Base-by-base conservation (phyloP, 2,329 filamentous ascomycete genomes). In the Fusarium albidum region DNA sequence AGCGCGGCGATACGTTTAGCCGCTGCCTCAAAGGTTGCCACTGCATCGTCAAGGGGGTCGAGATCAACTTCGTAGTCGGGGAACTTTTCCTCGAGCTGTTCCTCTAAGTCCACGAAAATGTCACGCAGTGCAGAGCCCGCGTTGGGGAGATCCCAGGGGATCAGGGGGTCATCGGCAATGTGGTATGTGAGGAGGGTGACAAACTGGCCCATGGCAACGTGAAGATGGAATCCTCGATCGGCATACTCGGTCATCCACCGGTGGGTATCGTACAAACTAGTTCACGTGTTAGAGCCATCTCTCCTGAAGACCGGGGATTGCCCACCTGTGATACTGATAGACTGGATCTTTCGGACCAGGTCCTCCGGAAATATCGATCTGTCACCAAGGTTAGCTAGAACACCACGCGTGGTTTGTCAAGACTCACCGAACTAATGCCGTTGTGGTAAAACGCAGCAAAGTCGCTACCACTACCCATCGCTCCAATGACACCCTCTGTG, bases 161-260 rank as follows among this genome's bases (percentile, higher is more conserved):
- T 61, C 7, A 61, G 26, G 0, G 53, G 44, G 5, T 61, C 57
- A 3, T 61, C 57, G 13, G 58, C 58, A 6, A 61, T 61, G 5
- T 61, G 58, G 3, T 63, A 63, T 0, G 59, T 47, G 2, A 63
- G 26, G 0, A 63, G 45, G 1, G 59, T 56, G 0, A 60, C 47
- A 5, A 60, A 63, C 10, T 81, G 77, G 6, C 78, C 79, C 59
- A 83, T 79, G 3, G 75, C 77, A 8, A 74, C 73, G 59, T 83
- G 80, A 2, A 75, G 73, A 38, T 72, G 66, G 64, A 81, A 82
- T 3, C 76, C 79, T 0, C 78, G 78, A 59, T 83, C 80, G 6
- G 78, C 80, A 50, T 75, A 82, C 0, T 70, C 77, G 0, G 68
- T 60, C 79, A 83, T 82, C 80, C 80, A 83, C 52, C 77, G 73